Evolutionary conservation across 2,329 filamentous ascomycete species (phyloP), one percentile per base, ranked within the genome.

Genomic region (Magnaporthiopsis rhizophila): DNA sequence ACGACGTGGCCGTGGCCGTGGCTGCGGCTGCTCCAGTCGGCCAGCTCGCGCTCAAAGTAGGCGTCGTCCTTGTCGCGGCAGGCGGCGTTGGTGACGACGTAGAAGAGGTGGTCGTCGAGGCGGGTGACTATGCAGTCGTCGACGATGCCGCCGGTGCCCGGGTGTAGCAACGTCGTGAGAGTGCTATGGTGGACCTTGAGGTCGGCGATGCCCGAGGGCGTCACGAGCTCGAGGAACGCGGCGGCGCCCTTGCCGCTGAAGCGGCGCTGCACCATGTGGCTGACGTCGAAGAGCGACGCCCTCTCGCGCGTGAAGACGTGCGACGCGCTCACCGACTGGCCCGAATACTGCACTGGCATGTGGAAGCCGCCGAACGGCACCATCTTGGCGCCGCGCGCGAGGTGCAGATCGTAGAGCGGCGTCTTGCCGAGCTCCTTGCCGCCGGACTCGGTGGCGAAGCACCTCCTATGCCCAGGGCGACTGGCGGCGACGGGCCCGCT

Each of bases 21-120:
- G 65, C 69, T 71, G n/a, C 79, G 9, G 8, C 11, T 38, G 36
- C 3, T 77, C 58, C 79, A 78, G 57, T 82, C 81, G 66, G 83
- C 81, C 62, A 97, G 83, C 75, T 96, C 86, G 66, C 85, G 80
- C 59, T 80, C 80, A 26, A 99, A 78, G 76, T 93, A 98, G 62
- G 81, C 84, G 66, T 90, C 81, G 77, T 98, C 94, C 79, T 97
- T 97, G 60, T 92, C 89, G 64, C 92, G 84, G 76, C 93, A 97
- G 53, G 87, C 95, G 32, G 94, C 95, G 75, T 99, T 99, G 68
- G 93, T 96, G 66, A 99, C 95, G 65, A 98, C 87, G 77, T 97
- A 97, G 80, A 93, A 98, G 64, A 84, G 77, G 65, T 92, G 85
- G 64, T 84, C 81, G 32, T 81, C 83, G n/a, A 96, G 82, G 66